Conservation (phyloP, 202 grass and related monocot genomes). For the Brachypodium distachyon region DNA sequence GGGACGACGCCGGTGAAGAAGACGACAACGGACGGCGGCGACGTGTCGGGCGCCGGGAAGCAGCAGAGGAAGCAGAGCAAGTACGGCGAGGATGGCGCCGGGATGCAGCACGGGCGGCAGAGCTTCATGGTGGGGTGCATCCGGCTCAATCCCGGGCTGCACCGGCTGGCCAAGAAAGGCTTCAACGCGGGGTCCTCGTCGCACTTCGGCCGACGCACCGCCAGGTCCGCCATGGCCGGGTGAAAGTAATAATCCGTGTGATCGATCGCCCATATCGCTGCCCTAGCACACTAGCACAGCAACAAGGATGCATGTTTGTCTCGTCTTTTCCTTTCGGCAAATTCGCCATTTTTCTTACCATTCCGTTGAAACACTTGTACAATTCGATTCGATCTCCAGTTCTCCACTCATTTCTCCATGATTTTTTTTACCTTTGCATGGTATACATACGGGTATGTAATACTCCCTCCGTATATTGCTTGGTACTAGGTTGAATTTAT, state of each 20-base stretch:
- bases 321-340: not conserved
- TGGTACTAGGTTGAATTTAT: too few species aligned
- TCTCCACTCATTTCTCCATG: too few species aligned
- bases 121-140: conserved; percentile 52
- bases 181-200: conserved; percentile 26
- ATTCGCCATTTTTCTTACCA: not conserved
- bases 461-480: not conserved
- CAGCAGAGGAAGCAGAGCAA: conserved; percentile 38
- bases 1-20: conserved; percentile 17
- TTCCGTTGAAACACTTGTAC: not conserved
- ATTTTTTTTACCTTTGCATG: not conserved
- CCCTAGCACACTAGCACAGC: not conserved
- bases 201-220: conserved; percentile 34
- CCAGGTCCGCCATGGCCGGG: conserved; percentile 23
- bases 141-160: conserved; percentile 53
- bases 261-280: not conserved
- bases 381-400: not conserved
- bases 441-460: not conserved
- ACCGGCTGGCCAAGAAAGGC: conserved; percentile 55
- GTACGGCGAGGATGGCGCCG: not conserved
- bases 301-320: not conserved
- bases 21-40: not conserved
- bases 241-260: not conserved
- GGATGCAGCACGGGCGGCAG: conserved; percentile 24
- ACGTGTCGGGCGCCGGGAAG: conserved; percentile 10